A percentile compares a stretch with the other conserved stretches of the same genome.
Conservation (phyloP, 805 yeast genomes). For the Metschnikowia noctiluminum region DNA sequence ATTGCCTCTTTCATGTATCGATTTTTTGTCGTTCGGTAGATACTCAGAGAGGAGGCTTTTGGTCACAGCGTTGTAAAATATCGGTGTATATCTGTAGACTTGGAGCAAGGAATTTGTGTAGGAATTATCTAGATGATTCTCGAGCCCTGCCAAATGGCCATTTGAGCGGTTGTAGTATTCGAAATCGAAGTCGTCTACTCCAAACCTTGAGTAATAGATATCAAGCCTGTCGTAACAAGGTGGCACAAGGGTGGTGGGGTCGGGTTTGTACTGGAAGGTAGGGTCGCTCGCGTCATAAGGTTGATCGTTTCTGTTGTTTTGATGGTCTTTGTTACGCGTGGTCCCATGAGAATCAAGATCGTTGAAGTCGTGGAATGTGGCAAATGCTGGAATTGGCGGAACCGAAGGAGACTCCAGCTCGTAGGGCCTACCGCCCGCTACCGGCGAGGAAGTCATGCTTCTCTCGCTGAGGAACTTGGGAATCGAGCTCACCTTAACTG, state of each 20-base stretch:
- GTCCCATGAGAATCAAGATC: slow-evolving; percentile 12
- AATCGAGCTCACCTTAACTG: slow-evolving; percentile 17
- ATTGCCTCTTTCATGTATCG: slow-evolving; percentile 25
- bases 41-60: slow-evolving; percentile 48
- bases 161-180: slow-evolving; percentile 71
- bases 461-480: slow-evolving; percentile 64
- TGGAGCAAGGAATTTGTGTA: slow-evolving; percentile 74
- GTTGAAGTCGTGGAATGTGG: slow-evolving; percentile 10
- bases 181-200: slow-evolving; percentile 92
- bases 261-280: slow-evolving; percentile 21
- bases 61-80: slow-evolving; percentile 62
- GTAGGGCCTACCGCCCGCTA: slow-evolving; percentile 1
- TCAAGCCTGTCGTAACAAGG: slow-evolving; percentile 72
- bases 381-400: neutral
- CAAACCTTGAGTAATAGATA: slow-evolving; percentile 82
- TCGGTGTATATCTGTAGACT: slow-evolving; percentile 72
- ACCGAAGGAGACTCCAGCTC: slow-evolving; percentile 12
- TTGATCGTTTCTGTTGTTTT: slow-evolving; percentile 5
- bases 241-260: slow-evolving; percentile 43
- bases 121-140: slow-evolving; percentile 77
- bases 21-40: slow-evolving; percentile 40
- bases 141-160: slow-evolving; percentile 69
- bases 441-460: slow-evolving; percentile 16
- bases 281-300: slow-evolving; percentile 7
- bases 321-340: slow-evolving; percentile 1